A percentile compares a stretch with the other conserved stretches of the same genome.
phyloP scores from a whole-genome alignment of 352 stramenopile genomes.

The Globisporangium orthogonon region DNA sequence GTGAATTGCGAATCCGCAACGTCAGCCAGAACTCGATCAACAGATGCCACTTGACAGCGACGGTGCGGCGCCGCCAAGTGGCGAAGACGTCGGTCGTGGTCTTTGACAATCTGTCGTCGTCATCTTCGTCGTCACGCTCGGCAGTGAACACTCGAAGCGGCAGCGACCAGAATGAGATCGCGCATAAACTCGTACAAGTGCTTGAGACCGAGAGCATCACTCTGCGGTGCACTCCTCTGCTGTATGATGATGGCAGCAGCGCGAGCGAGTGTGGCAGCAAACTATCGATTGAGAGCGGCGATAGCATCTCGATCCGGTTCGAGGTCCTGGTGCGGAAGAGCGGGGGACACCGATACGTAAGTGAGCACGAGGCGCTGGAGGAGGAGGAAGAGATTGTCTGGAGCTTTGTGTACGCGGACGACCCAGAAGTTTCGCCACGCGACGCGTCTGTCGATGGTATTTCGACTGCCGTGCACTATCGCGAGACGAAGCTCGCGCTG shows the following conservation, averaged over 20 bases:
- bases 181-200: neutral
- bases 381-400: slow-evolving; percentile 49
- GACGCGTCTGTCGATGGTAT: neutral
- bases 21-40: slow-evolving; percentile 33
- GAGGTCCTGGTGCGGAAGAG: slow-evolving; percentile 23
- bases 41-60: slow-evolving; percentile 30
- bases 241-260: neutral
- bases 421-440: neutral
- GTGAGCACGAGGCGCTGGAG: slow-evolving; percentile 14
- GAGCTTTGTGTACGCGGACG: slow-evolving; percentile 48
- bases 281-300: slow-evolving; percentile 25
- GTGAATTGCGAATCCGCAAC: slow-evolving; percentile 45
- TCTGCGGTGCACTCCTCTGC: slow-evolving; percentile 10
- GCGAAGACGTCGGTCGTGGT: slow-evolving; percentile 31
- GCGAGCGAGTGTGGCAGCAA: neutral
- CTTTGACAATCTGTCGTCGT: slow-evolving; percentile 29
- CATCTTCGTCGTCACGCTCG: neutral
- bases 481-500: slow-evolving; percentile 42
- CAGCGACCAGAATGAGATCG: neutral
- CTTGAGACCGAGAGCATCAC: slow-evolving; percentile 18
- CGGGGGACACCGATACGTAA: slow-evolving; percentile 1
- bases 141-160: neutral
- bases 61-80: slow-evolving; percentile 20
- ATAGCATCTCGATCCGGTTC: slow-evolving; percentile 31
- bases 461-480: slow-evolving; percentile 28